phyloP scores from a whole-genome alignment of 208 protist genomes.

The Tritrichomonas foetus region DNA sequence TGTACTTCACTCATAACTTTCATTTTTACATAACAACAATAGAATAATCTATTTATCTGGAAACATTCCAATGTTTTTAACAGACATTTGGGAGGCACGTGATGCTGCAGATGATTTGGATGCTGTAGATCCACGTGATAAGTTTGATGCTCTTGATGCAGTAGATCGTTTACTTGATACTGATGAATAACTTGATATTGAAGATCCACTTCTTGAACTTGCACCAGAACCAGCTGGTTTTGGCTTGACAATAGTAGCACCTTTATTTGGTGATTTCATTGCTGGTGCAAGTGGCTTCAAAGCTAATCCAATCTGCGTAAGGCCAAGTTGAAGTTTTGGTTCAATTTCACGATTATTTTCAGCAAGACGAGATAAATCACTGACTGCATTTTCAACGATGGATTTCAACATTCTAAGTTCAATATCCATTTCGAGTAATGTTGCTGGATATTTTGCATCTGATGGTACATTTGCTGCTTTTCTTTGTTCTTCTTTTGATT shows the following conservation, averaged over 20 bases:
- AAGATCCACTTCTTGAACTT: background rate
- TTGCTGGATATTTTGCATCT: background rate
- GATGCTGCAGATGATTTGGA: no score
- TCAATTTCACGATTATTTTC: background rate
- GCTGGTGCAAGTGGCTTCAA: background rate
- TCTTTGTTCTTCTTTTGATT: background rate
- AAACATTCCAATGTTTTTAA: no score
- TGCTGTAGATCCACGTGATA: no score
- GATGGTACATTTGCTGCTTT: background rate
- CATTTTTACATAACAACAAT: no score
- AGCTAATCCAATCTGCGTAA: background rate
- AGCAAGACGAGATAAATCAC: background rate
- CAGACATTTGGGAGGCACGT: no score
- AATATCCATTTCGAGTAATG: background rate
- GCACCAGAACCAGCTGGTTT: background rate
- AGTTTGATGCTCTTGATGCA: no score
- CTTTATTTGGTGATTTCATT: background rate
- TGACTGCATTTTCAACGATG: background rate
- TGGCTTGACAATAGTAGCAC: background rate
- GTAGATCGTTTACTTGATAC: no score
- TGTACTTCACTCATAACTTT: no score
- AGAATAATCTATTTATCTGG: no score
- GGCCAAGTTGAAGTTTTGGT: background rate
- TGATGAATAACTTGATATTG: background rate
- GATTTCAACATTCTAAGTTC: background rate